Conservation (phyloP, 805 yeast species). For the Sugiyamaella americana region DNA sequence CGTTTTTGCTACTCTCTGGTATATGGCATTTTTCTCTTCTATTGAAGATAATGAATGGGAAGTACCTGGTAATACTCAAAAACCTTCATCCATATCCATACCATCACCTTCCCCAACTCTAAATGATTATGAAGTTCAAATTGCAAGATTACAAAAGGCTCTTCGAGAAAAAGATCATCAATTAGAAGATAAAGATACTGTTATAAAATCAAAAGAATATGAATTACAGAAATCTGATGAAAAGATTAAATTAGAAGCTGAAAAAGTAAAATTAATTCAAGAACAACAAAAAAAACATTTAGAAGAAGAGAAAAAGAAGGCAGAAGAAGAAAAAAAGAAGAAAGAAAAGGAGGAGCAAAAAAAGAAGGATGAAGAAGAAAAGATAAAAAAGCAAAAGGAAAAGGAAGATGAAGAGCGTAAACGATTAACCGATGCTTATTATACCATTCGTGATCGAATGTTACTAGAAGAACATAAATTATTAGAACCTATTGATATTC, state of each 20-base stretch:
- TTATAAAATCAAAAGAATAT: too few species aligned
- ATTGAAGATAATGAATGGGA: neutral
- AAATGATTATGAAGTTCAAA: neutral
- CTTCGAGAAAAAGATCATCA: neutral
- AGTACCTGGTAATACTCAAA: neutral
- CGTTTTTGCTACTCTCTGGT: neutral
- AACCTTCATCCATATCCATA: neutral
- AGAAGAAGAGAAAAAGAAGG: neutral
- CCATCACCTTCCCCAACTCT: neutral
- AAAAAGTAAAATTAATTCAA: too few species aligned
- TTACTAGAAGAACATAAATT: neutral
- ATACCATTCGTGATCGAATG: conserved; percentile 1
- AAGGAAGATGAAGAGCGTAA: neutral
- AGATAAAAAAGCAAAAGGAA: conserved; percentile 1
- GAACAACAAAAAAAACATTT: neutral
- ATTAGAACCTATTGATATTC: conserved; percentile 1
- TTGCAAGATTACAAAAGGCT: neutral
- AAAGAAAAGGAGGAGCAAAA: neutral
- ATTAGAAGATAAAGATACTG: neutral
- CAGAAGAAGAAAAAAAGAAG: neutral
- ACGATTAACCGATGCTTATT: neutral
- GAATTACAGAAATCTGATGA: neutral
- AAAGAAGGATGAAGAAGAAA: conserved; percentile 1
- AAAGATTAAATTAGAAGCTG: neutral
- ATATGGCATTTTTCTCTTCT: neutral